Base-by-base conservation (phyloP, 352 stramenopile species). In the Sclerospora graminicola region DNA sequence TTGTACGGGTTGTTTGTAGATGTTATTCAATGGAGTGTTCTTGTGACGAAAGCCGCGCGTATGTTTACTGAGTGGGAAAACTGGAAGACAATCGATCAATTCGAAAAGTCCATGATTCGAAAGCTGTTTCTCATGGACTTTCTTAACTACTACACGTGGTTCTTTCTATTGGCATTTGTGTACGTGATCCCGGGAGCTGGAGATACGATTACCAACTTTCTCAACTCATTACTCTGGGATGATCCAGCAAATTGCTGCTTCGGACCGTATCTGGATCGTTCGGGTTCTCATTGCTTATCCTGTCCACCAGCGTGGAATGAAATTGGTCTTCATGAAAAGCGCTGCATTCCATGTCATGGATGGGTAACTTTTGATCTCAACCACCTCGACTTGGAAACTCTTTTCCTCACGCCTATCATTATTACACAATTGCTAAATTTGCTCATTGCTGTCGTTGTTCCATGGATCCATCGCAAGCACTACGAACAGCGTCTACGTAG, bases 71-170 rank as follows among this genome's bases (percentile, higher is more conserved):
- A 84, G 36, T 90, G 78, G 78, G 78, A 90, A 39, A 90, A 90
- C 56, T 88, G 75, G 74, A 85, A 84, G 41, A 90, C 78, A 0
- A 69, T 84, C 26, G 78, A 90, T 49, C 70, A 86, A 47, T 90
- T 84, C 41, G 78, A 90, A 41, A 82, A 78, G 27, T 72, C 70
- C 15, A 57, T 88, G 45, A 73, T 90, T 29, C 70, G 72, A 29
- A 90, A 88, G 41, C 46, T 90, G 9, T 90, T 90, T 31, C 41
- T 84, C 31, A 88, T 90, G 75, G 78, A 90, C 38, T 90, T 90
- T 38, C 69, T 90, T 51, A 90, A 90, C 61, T 88, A 88, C 62
- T 90, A 88, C 59, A 90, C 76, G 51, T 90, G 78, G 78, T 90
- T 90, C 53, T 88, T 90, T 45, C 48, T 87, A 23, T 56, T 90